A percentile compares a stretch with the other conserved stretches of the same genome.
These are phyloP conservation scores for Letharia columbiana DNA, from an alignment of 495 filamentous ascomycete species.

Conservation along the genomic window DNA sequence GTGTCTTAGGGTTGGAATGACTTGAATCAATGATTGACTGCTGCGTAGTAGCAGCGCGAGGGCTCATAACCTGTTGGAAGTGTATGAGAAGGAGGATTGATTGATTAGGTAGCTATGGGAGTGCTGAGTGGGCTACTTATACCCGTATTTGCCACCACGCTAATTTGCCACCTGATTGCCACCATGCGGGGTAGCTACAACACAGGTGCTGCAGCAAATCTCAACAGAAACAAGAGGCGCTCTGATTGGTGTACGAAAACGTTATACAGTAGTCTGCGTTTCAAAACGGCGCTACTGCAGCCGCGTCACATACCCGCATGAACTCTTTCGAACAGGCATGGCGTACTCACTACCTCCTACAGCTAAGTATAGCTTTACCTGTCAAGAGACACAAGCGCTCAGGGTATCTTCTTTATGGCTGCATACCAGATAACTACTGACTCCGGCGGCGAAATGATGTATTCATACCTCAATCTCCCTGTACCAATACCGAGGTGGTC, in stretches of 20 bases:
- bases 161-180: too few species aligned
- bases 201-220: too few species aligned
- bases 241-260: neutral
- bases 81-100: too few species aligned
- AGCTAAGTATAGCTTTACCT: neutral
- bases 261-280: neutral
- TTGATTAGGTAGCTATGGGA: too few species aligned
- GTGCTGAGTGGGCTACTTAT: too few species aligned
- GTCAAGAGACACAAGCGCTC: neutral
- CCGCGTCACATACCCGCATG: neutral
- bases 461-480: neutral
- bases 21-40: too few species aligned
- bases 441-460: neutral
- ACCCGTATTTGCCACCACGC: too few species aligned
- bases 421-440: neutral
- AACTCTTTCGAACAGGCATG: neutral
- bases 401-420: neutral
- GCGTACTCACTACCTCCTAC: neutral
- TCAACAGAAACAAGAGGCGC: neutral
- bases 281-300: conserved; percentile 2
- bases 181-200: too few species aligned
- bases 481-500: neutral
- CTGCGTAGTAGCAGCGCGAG: too few species aligned
- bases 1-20: too few species aligned
- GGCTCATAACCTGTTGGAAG: too few species aligned